Base-by-base conservation (phyloP, 495 filamentous ascomycete species). In the Daldinia concentrica region DNA sequence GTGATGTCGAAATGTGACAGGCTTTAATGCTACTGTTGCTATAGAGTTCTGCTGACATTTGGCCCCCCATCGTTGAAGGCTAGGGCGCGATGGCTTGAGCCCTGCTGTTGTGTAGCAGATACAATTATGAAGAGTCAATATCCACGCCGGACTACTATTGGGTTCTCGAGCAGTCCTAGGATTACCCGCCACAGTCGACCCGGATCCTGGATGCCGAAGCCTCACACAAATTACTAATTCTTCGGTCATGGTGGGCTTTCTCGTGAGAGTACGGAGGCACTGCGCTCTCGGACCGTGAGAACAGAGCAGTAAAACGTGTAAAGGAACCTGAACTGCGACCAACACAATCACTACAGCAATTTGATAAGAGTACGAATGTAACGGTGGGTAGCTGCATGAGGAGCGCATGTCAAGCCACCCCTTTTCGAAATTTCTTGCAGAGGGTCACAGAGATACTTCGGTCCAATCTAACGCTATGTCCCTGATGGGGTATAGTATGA, bases 381-480 rank as follows among this genome's bases (percentile, higher is more conserved):
- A 73, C 71, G 66, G 71, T 73, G 71, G 71, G 71, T 66, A 45
- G 66, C 66, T 69, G 71, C 71, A 73, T 73, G 52, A 69, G 37
- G 29, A 67, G 63, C 52, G 57, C 63, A 66, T 66, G 69, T 69
- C 62, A 58, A 73, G 71, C 59, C 66, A 57, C 71, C 71, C 66
- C 71, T 66, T 73, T 73, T 73, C 62, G 66, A 73, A 66, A 62
- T 63, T 59, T 22, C 52, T 66, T 69, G 58, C 66, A 69, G 71
- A 62, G 1, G n/a, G n/a, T 37, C 15, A 58, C 58, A 69, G 36
- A 68, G 61, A 66, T 66, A 62, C 55, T 29, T 45, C n/a, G 32
- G n/a, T 61, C 9, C 27, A 60, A 32, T 60, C 26, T 64, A 48
- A 60, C 55, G 56, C 19, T 48, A 48, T 36, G 41, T 32, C 43